A percentile compares a stretch with the other conserved stretches of the same genome.
Conservation (phyloP, 148 eudicot genomes). For the Rhododendron ferrugineum region DNA sequence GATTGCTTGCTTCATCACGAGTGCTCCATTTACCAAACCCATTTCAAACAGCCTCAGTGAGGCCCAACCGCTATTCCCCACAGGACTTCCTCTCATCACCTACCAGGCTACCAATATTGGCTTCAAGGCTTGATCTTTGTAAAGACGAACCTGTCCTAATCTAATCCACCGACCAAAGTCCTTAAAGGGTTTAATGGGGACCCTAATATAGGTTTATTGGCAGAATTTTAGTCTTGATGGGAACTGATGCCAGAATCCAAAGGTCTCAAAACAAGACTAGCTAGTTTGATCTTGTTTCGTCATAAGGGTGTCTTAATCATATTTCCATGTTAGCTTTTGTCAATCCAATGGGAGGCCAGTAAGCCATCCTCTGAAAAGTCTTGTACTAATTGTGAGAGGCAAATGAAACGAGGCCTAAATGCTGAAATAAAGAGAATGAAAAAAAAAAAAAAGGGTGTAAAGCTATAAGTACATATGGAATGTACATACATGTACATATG, state of each 20-base stretch:
- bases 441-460: neutral
- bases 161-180: constrained; percentile 9
- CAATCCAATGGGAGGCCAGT: neutral
- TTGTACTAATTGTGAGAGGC: constrained; percentile 14
- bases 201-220: constrained; percentile 3
- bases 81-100: neutral
- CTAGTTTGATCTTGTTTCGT: constrained; percentile 3
- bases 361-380: neutral
- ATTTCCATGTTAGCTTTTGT: constrained; percentile 1
- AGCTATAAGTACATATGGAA: too few relatives aligned
- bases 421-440: neutral
- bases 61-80: too few relatives aligned
- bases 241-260: constrained; percentile 12
- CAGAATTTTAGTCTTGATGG: neutral
- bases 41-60: too few relatives aligned
- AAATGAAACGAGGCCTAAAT: constrained; percentile 12
- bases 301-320: neutral
- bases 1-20: too few relatives aligned
- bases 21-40: neutral
- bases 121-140: neutral
- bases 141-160: constrained; percentile 2
- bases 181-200: constrained; percentile 13
- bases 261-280: neutral
- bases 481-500: too few relatives aligned
- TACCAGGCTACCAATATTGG: neutral